Base-by-base conservation (phyloP, 495 filamentous ascomycete genomes). In the Cairneyella variabilis region DNA sequence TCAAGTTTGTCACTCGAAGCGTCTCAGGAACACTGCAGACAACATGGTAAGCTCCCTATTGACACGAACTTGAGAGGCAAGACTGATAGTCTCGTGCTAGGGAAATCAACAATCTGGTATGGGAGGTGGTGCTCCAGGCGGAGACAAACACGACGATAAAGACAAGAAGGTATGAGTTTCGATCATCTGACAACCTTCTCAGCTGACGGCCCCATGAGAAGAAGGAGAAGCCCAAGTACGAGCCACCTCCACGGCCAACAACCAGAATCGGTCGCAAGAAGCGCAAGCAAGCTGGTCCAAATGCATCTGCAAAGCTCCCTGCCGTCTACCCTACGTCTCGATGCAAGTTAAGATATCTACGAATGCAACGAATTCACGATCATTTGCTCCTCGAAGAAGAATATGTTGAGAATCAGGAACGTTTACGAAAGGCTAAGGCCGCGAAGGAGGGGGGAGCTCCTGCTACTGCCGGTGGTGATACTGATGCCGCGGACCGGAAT, bases 221-320 rank as follows among this genome's bases (percentile, higher is more conserved):
- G 91, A 96, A 99, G 79, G 90, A 97, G 42, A 97, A 97, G 82
- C 93, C 95, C 57, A 96, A 90, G 85, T 97, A 99, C 76, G 93
- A 99, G 68, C 93, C 93, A 42, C 93, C 93, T 53, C 95, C 95
- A 68, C 88, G 89, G 54, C 93, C 93, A 37, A 98, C 93, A 28
- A 97, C 93, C 53, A 91, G 93, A 66, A 86, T 99, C 67, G 93
- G 93, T n/a, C 87, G 92, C 58, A 95, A 91, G 84, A 97, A 97
- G 83, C 91, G 91, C 73, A 93, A 85, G 80, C 83, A 81, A 30
- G 90, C 86, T 53, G 95, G 93, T 45, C 89, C 90, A 51, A 96
- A 90, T 69, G 91, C 93, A 34, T 86, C 93, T 9, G 86, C 91
- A 20, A 99, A 99, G 71, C 84, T 99, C 5, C 93, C 93, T 36